Evolutionary conservation across 345 rosid species (phyloP).

Genomic region (Citrus reticulata): DNA sequence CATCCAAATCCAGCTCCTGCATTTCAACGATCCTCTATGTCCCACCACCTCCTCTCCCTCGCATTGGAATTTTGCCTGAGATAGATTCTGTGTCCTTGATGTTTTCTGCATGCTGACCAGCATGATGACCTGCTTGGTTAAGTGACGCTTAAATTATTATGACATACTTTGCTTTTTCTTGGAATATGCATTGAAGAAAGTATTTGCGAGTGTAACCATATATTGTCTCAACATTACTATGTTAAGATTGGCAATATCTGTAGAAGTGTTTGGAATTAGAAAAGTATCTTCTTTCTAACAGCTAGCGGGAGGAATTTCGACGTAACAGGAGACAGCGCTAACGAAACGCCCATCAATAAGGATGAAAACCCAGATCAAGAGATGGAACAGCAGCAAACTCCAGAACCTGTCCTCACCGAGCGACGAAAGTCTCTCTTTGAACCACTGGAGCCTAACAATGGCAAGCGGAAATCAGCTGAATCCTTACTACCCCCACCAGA

Average conservation of each 20-base stretch:
- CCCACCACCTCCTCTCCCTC: neutral
- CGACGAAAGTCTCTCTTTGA: constrained; percentile 83
- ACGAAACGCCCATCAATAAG: constrained; percentile 42
- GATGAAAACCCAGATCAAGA: constrained; percentile 37
- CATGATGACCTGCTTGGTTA: neutral
- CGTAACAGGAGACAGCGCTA: constrained; percentile 30
- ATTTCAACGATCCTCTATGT: neutral
- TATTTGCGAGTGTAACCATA: neutral
- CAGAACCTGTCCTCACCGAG: constrained; percentile 51
- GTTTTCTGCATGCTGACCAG: neutral
- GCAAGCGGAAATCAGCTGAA: constrained; percentile 52
- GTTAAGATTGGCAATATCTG: neutral
- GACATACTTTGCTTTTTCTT: neutral
- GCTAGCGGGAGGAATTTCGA: constrained; percentile 48
- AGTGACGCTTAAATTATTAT: neutral
- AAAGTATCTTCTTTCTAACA: constrained; percentile 46
- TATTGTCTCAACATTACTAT: neutral
- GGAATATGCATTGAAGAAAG: neutral
- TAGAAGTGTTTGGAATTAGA: constrained; percentile 29
- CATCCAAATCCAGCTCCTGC: neutral
- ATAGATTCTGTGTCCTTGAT: neutral
- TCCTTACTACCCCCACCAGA: constrained; percentile 89
- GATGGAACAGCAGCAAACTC: constrained; percentile 32
- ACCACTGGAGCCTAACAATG: constrained; percentile 74
- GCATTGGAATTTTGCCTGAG: neutral